Evolutionary conservation across 1,139 yeast genomes (phyloP).

Genomic region (Kurtzmaniella quercitrusa): DNA sequence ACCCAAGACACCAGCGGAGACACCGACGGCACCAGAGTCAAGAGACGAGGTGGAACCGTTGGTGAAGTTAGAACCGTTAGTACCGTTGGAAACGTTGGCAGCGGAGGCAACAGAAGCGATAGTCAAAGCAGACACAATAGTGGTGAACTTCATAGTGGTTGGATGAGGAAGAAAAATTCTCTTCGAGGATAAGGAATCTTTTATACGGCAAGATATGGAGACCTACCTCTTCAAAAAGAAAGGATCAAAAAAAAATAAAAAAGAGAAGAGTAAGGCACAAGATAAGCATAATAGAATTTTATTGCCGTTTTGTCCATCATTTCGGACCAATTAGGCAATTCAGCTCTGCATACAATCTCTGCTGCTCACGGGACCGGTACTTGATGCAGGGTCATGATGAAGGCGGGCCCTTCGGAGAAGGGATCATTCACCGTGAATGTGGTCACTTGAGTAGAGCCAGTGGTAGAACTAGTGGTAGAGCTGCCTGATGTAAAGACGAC

Average conservation of each 20-base stretch:
- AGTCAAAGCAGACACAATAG: conserved; percentile 38
- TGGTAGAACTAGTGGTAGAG: too few species aligned
- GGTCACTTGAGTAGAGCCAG: too few species aligned
- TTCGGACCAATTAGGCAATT: background rate
- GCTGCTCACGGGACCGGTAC: background rate
- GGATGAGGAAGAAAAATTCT: background rate
- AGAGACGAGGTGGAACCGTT: conserved; percentile 9
- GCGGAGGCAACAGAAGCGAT: conserved; percentile 43
- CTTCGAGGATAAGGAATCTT: background rate
- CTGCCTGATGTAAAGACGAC: too few species aligned
- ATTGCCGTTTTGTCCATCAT: background rate
- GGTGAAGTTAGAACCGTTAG: conserved; percentile 24
- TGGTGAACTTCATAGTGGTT: conserved; percentile 41
- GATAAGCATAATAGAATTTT: background rate
- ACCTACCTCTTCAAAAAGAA: background rate
- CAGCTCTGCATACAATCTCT: background rate
- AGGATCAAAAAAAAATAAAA: background rate
- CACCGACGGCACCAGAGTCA: conserved; percentile 6
- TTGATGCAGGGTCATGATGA: background rate
- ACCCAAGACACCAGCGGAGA: conserved; percentile 27
- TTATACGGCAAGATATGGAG: background rate
- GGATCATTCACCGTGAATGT: background rate
- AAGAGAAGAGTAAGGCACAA: background rate
- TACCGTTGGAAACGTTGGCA: conserved; percentile 31
- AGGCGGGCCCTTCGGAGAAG: background rate